Percentiles rank a stretch among this genome's conserved stretches.
phyloP scores from a whole-genome alignment of 441 rosid species.

The Arabidopsis hybrid region DNA sequence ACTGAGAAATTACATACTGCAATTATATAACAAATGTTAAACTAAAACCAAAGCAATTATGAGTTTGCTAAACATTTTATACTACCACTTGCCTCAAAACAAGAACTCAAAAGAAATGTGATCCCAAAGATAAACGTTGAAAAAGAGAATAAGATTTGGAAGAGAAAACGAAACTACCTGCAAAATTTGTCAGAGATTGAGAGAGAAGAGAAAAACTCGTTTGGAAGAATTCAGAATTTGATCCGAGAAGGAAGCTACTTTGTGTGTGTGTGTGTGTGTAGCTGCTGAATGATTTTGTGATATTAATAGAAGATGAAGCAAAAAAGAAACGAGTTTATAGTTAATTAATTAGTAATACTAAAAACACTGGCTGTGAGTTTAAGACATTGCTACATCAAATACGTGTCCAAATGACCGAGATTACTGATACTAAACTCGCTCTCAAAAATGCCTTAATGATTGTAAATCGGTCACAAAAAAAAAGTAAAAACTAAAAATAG shows the following conservation, averaged over 20 bases:
- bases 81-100: background rate
- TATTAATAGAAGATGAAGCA: slow-evolving; percentile 39
- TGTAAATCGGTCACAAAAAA: background rate
- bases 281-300: slow-evolving; percentile 11
- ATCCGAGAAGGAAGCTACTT: slow-evolving; percentile 34
- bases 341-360: background rate
- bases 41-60: background rate
- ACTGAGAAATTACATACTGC: background rate
- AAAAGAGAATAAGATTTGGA: background rate
- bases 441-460: background rate
- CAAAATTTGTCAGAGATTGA: slow-evolving; percentile 15
- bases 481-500: background rate
- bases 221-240: slow-evolving; percentile 30
- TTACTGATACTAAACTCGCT: slow-evolving; percentile 14
- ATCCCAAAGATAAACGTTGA: background rate
- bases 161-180: background rate
- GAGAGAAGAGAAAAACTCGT: slow-evolving; percentile 9
- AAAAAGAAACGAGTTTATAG: slow-evolving; percentile 13
- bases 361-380: slow-evolving; percentile 32
- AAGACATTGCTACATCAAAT: slow-evolving; percentile 5
- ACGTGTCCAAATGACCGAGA: slow-evolving; percentile 31
- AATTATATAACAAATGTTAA: background rate
- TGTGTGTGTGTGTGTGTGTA: background rate
- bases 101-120: background rate
- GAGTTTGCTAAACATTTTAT: background rate